Percentiles rank a stretch among this genome's conserved stretches.
Conservation (phyloP, 257 asterid genomes). For the Nicotiana undulata region DNA sequence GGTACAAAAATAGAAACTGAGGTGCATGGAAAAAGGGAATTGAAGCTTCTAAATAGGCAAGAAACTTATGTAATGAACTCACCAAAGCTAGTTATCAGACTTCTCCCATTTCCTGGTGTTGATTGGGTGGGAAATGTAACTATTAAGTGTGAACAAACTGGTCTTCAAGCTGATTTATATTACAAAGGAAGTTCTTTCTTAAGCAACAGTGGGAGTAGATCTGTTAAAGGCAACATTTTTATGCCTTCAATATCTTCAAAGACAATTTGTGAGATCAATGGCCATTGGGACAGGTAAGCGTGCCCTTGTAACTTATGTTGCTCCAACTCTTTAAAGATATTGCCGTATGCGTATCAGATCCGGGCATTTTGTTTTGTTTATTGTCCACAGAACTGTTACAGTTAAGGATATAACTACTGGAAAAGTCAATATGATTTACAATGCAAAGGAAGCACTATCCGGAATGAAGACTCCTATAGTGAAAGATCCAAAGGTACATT, state of each 20-base stretch:
- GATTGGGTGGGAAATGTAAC: conserved; percentile 76
- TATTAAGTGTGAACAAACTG: conserved; percentile 56
- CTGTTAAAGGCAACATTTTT: conserved; percentile 57
- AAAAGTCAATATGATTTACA: conserved; percentile 40
- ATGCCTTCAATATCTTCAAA: conserved; percentile 39
- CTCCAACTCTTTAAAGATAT: too few species aligned
- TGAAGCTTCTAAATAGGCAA: conserved; percentile 40
- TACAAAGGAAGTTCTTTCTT: conserved; percentile 48
- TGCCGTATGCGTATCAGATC: too few species aligned
- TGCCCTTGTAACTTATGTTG: too few species aligned
- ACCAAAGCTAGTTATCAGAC: conserved; percentile 62
- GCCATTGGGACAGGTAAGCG: conserved; percentile 83
- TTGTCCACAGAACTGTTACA: conserved; percentile 37
- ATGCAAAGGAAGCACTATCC: conserved; percentile 53
- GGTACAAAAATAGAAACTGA: conserved; percentile 66
- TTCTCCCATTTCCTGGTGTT: conserved; percentile 58
- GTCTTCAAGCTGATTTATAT: conserved; percentile 51
- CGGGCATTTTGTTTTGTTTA: background rate
- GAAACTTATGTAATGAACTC: conserved; percentile 70
- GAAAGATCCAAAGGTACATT: conserved; percentile 49
- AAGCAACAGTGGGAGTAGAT: conserved; percentile 41
- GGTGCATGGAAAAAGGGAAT: conserved; percentile 46
- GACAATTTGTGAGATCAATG: conserved; percentile 48
- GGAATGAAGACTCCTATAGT: conserved; percentile 56
- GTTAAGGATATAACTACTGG: conserved; percentile 42